Evolutionary conservation across 176 grass and related monocot species (phyloP).

Genomic region (Leersia perrieri): DNA sequence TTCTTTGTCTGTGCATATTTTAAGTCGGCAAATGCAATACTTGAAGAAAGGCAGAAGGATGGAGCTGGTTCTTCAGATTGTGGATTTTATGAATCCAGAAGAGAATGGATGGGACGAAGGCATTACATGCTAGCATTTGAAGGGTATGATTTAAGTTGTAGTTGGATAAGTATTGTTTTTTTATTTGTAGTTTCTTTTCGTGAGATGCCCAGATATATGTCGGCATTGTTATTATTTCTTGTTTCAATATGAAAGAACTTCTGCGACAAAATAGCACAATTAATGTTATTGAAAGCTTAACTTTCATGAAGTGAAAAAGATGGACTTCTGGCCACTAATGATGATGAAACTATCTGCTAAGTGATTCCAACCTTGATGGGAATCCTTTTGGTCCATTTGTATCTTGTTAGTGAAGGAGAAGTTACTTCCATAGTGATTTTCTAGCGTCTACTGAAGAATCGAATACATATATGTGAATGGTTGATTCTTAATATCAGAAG

Average conservation of each 20-base stretch:
- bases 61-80: constrained; percentile 47
- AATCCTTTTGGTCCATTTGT: background rate
- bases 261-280: background rate
- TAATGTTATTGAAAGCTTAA: constrained; percentile 5
- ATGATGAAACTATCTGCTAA: constrained; percentile 11
- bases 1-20: constrained; percentile 25
- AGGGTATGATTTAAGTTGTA: constrained; percentile 46
- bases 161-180: constrained; percentile 28
- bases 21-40: constrained; percentile 62
- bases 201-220: background rate
- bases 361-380: background rate
- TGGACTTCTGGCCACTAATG: background rate
- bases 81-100: constrained; percentile 93
- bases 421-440: background rate
- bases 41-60: constrained; percentile 71
- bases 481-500: constrained; percentile 1
- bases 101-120: constrained; percentile 94
- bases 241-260: background rate
- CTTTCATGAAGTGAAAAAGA: constrained; percentile 16
- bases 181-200: constrained; percentile 24
- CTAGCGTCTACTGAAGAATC: constrained; percentile 28
- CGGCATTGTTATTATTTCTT: background rate
- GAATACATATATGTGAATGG: background rate
- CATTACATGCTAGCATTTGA: constrained; percentile 85
- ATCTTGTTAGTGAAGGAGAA: constrained; percentile 7